Evolutionary conservation across 306 rosid genomes (phyloP).

Genomic region (Pyrus pyrifolia): DNA sequence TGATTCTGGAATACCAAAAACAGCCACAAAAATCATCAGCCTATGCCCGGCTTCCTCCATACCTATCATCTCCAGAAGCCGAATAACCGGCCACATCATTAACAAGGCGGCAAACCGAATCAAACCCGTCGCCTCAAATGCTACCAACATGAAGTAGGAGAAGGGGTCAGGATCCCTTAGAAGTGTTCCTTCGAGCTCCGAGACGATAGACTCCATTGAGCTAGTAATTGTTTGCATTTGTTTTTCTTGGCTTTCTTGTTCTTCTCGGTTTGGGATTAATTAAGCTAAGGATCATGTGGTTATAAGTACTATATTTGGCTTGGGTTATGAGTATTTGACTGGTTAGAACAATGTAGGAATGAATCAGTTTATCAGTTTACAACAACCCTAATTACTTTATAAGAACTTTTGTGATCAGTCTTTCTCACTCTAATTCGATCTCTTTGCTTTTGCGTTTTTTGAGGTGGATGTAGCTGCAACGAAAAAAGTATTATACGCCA

Average conservation of each 20-base stretch:
- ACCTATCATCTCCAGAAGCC: constrained; percentile 26
- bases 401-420: background rate
- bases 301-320: background rate
- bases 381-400: constrained; percentile 29
- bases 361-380: constrained; percentile 57
- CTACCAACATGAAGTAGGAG: constrained; percentile 77
- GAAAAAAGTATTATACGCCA: constrained; percentile 42
- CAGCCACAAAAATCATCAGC: constrained; percentile 55
- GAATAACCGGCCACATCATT: constrained; percentile 53
- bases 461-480: constrained; percentile 51
- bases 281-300: background rate
- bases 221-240: constrained; percentile 2
- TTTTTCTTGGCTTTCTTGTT: background rate
- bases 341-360: constrained; percentile 14
- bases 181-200: constrained; percentile 86
- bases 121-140: constrained; percentile 82
- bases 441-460: background rate
- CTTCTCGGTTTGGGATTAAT: background rate
- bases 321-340: constrained; percentile 5
- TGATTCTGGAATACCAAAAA: constrained; percentile 39
- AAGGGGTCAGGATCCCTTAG: constrained; percentile 49
- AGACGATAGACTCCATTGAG: constrained; percentile 46
- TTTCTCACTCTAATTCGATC: background rate
- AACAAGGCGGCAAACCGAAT: constrained; percentile 59
- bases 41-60: constrained; percentile 33